These are phyloP conservation scores for Fragilaria crotonensis DNA, from an alignment of 108 stramenopile species.

Conservation along the genomic window DNA sequence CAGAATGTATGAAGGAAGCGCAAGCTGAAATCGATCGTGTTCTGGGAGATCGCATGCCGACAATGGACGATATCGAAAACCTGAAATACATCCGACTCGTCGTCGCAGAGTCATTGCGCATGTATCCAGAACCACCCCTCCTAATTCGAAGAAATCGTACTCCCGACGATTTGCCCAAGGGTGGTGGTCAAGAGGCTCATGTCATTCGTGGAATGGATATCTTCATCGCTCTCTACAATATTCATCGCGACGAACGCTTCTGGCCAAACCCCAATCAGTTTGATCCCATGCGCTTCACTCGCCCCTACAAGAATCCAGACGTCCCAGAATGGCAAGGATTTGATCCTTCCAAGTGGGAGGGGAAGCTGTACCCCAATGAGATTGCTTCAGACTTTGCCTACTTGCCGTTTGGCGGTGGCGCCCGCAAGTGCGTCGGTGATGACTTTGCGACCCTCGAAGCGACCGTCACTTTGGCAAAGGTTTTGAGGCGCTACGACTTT, in stretches of 20 bases:
- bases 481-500: conserved; percentile 87
- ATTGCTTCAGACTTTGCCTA: conserved; percentile 85
- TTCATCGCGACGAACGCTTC: conserved; percentile 86
- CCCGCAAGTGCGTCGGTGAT: conserved; percentile 95
- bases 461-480: conserved; percentile 86
- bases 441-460: conserved; percentile 95
- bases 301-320: conserved; percentile 79
- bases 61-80: conserved; percentile 72
- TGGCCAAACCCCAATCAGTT: conserved; percentile 89
- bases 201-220: conserved; percentile 92
- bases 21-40: conserved; percentile 86
- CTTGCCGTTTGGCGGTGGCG: conserved; percentile 89
- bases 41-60: conserved; percentile 79
- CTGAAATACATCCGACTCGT: conserved; percentile 81
- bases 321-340: conserved; percentile 89
- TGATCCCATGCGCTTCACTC: conserved; percentile 82
- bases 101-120: conserved; percentile 83
- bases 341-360: conserved; percentile 80
- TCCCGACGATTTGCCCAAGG: conserved; percentile 75
- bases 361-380: conserved; percentile 90
- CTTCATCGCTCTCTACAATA: conserved; percentile 91
- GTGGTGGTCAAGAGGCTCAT: conserved; percentile 68
- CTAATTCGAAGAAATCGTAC: conserved; percentile 90
- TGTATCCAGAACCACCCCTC: conserved; percentile 93
- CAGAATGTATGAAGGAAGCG: conserved; percentile 62